Conservation (phyloP, 148 eudicot genomes). For the Cornus florida region DNA sequence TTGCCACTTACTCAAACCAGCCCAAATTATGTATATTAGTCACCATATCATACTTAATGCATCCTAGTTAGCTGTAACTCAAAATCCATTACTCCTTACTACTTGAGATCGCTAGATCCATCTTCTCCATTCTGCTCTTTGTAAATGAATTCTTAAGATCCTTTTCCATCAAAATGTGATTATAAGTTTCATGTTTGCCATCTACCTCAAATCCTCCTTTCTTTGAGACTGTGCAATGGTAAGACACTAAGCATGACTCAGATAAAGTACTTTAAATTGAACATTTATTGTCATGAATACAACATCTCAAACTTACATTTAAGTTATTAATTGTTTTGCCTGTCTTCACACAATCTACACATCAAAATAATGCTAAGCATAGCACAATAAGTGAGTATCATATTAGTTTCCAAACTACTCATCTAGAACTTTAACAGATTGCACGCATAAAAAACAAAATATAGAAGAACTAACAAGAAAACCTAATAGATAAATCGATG, state of each 20-base stretch:
- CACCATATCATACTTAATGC: too few species aligned
- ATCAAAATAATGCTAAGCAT: slow-evolving; percentile 1
- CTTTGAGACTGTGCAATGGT: not conserved
- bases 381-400: not conserved
- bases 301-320: too few species aligned
- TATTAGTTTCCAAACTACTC: not conserved
- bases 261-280: not conserved
- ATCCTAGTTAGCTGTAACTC: too few species aligned
- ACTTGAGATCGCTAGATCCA: too few species aligned
- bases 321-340: not conserved
- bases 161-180: too few species aligned
- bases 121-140: too few species aligned
- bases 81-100: too few species aligned
- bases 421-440: not conserved
- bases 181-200: too few species aligned
- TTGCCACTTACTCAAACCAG: too few species aligned
- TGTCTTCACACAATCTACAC: not conserved
- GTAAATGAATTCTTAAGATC: too few species aligned
- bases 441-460: not conserved
- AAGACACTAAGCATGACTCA: not conserved
- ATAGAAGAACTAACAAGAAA: not conserved
- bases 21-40: too few species aligned
- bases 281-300: not conserved
- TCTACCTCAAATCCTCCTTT: too few species aligned
- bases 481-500: not conserved